Conservation (phyloP, 148 eudicot genomes). For the Mesembryanthemum crystallinum region DNA sequence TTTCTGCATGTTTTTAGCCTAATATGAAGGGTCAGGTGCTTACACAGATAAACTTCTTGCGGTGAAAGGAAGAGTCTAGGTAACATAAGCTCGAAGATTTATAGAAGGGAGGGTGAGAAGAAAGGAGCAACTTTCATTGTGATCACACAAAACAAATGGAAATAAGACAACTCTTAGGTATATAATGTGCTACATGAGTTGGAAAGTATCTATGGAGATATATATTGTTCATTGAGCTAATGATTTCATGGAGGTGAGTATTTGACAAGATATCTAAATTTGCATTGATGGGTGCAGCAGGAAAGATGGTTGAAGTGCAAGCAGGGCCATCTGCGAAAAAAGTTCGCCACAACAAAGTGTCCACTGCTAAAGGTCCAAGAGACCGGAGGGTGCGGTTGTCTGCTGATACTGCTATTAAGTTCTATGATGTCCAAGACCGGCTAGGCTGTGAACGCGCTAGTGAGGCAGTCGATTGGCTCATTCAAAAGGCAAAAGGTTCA, state of each 20-base stretch:
- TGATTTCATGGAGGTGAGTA: too few relatives aligned
- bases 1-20: background rate
- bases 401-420: conserved; percentile 55
- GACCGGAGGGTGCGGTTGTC: conserved; percentile 58
- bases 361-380: conserved; percentile 48
- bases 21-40: background rate
- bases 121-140: background rate
- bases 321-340: conserved; percentile 35
- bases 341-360: conserved; percentile 48
- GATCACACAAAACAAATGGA: background rate
- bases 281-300: conserved; percentile 21
- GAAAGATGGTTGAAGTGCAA: conserved; percentile 21
- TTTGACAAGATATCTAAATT: background rate
- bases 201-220: too few relatives aligned
- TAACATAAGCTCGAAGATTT: background rate
- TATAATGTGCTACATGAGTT: too few relatives aligned
- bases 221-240: too few relatives aligned
- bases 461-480: conserved; percentile 65
- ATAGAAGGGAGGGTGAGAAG: too few relatives aligned
- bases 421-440: conserved; percentile 66
- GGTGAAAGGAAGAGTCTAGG: background rate
- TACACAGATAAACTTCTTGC: background rate
- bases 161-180: too few relatives aligned
- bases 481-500: conserved; percentile 49
- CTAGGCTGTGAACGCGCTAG: conserved; percentile 62